These are phyloP conservation scores for Globisporangium paddicum DNA, from an alignment of 352 stramenopile genomes.

Conservation along the genomic window DNA sequence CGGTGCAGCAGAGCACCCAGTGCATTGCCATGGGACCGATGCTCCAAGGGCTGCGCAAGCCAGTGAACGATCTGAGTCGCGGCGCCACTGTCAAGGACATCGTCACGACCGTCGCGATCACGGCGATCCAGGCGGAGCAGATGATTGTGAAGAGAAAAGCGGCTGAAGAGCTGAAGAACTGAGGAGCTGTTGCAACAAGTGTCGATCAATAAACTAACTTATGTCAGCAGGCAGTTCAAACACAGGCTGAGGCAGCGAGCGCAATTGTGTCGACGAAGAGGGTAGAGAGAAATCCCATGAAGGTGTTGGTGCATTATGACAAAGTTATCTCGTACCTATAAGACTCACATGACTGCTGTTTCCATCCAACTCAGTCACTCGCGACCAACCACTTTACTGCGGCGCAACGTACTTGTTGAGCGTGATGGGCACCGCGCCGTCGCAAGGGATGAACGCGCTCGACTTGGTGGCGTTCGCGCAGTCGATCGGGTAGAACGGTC, in stretches of 20 bases:
- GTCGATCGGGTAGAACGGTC: conserved; percentile 10
- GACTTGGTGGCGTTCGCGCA: conserved; percentile 14
- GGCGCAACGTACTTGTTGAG: conserved; percentile 15
- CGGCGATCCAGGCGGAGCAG: conserved; percentile 80
- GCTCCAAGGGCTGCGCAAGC: conserved; percentile 84
- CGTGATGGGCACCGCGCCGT: conserved; percentile 8
- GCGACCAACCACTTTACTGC: background rate
- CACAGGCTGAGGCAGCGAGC: background rate
- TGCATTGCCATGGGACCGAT: conserved; percentile 85
- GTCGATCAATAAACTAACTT: background rate
- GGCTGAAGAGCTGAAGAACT: conserved; percentile 2
- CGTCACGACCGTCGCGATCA: conserved; percentile 87
- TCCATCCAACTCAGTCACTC: background rate
- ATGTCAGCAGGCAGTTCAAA: background rate
- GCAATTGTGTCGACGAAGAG: background rate
- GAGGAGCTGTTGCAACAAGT: too few species aligned
- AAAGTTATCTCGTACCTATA: background rate
- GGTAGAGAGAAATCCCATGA: background rate
- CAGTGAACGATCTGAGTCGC: conserved; percentile 87
- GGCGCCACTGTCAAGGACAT: conserved; percentile 88
- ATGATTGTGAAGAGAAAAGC: conserved; percentile 28
- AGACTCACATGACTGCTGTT: background rate
- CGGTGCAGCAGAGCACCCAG: conserved; percentile 73
- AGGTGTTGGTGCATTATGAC: background rate
- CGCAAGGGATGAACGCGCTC: conserved; percentile 5